Percentiles rank a stretch among this genome's conserved stretches.
Evolutionary conservation across 306 rosid species (phyloP).

Genomic region (Alnus glutinosa): DNA sequence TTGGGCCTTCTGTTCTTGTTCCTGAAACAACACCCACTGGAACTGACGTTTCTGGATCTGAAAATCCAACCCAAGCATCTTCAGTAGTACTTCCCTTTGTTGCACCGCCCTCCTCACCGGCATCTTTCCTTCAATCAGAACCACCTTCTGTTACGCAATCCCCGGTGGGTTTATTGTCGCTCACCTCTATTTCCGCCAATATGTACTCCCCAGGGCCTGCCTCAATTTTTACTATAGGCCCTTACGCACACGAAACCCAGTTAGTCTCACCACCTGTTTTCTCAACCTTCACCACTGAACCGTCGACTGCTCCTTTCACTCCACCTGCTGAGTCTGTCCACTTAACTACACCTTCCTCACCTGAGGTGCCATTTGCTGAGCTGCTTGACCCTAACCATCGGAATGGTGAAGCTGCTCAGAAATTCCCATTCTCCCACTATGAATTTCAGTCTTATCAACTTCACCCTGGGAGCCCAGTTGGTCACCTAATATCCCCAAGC

Average conservation of each 20-base stretch:
- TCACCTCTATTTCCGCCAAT: conserved; percentile 65
- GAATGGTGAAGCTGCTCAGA: conserved; percentile 53
- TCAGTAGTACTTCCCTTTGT: conserved; percentile 62
- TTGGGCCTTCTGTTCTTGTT: conserved; percentile 70
- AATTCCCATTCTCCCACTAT: conserved; percentile 64
- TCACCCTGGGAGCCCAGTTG: conserved; percentile 93
- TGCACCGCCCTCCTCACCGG: conserved; percentile 98
- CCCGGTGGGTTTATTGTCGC: conserved; percentile 53
- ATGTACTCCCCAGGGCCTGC: conserved; percentile 95
- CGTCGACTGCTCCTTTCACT: conserved; percentile 96
- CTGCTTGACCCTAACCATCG: conserved; percentile 59
- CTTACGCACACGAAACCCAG: conserved; percentile 89
- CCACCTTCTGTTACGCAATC: conserved; percentile 87
- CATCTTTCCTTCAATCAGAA: conserved; percentile 88
- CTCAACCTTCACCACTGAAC: conserved; percentile 81
- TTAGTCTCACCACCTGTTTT: conserved; percentile 92
- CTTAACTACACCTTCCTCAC: conserved; percentile 93
- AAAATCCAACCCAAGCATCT: conserved; percentile 48
- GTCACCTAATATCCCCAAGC: conserved; percentile 87
- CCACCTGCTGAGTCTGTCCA: conserved; percentile 91
- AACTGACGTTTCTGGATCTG: conserved; percentile 37
- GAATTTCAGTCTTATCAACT: conserved; percentile 89
- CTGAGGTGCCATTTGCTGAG: conserved; percentile 97
- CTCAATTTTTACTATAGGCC: conserved; percentile 91
- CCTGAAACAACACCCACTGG: conserved; percentile 55